Evolutionary conservation across 208 protist species (phyloP).

Genomic region (Leishmania guyanensis): DNA sequence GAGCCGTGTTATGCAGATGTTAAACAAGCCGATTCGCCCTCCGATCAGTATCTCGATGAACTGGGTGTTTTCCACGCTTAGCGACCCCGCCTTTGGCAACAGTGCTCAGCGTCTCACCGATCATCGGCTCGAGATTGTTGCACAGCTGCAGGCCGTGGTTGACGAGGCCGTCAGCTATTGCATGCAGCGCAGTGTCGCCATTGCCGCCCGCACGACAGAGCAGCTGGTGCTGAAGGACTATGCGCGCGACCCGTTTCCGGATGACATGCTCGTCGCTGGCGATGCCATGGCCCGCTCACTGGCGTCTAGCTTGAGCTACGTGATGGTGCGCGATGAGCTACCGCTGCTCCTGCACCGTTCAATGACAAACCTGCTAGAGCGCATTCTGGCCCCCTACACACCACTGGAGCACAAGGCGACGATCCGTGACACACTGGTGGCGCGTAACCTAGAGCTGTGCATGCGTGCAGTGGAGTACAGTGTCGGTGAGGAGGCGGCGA

Average conservation of each 20-base stretch:
- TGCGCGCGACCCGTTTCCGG: conserved; percentile 90
- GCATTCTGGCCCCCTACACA: conserved; percentile 20
- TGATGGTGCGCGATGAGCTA: conserved; percentile 94
- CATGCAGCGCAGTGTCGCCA: conserved; percentile 95
- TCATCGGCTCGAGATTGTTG: conserved; percentile 48
- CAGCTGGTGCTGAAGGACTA: conserved; percentile 97
- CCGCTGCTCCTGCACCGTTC: conserved; percentile 51
- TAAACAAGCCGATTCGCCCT: conserved; percentile 39
- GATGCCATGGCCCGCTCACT: conserved; percentile 85
- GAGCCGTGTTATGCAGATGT: conserved; percentile 29
- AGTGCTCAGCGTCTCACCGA: conserved; percentile 20
- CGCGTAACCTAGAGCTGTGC: conserved; percentile 73
- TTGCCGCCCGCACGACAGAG: conserved; percentile 93
- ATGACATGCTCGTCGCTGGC: conserved; percentile 57
- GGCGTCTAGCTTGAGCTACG: conserved; percentile 77
- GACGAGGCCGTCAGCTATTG: conserved; percentile 86
- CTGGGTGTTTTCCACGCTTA: conserved; percentile 50
- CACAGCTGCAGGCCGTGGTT: conserved; percentile 86
- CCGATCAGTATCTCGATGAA: conserved; percentile 57
- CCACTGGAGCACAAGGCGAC: conserved; percentile 21
- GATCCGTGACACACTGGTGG: conserved; percentile 34
- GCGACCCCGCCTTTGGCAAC: conserved; percentile 32
- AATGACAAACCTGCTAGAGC: conserved; percentile 28
- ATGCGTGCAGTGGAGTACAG: conserved; percentile 81
- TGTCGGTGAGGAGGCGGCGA: conserved; percentile 93